Base-by-base conservation (phyloP, 106 monocot genomes). In the Hemerocallis citrina region DNA sequence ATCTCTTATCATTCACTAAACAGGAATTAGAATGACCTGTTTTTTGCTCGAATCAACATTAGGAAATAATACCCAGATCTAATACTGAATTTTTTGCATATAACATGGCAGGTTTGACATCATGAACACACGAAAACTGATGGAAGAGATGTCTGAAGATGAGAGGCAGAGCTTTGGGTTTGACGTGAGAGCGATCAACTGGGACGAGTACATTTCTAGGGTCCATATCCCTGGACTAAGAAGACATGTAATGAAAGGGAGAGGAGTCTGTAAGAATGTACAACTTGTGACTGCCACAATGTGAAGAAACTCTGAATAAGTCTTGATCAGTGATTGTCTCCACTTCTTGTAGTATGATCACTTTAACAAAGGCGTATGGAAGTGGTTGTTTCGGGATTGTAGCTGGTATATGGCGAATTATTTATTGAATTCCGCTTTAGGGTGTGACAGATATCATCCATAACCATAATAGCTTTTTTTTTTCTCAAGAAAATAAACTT, bases 171-270 rank as follows among this genome's bases (percentile, higher is more conserved):
- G 36, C 61, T 94, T 85, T 62, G 70, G 71, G 13, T 94, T 89
- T 59, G 83, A 89, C 55, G 80, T 89, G 13, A 39, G 50, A 55
- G 73, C 62, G 34, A 80, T 94, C 21, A 59, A 80, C 43, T 94
- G 93, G 93, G 55, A 77, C 52, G 77, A 89, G 31, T 94, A 94
- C 71, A 94, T 89, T 19, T 63, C 79, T 30, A 75, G 80, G 12
- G 70, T 94, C 34, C 93, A 94, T 59, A 78, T 94, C 59, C 89
- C 85, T 35, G 93, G 93, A 59, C 64, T 94, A n/a, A 77, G 82
- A 65, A 85, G 65, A 42, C 79, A 89, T 78, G 93, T 94, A 21
- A 75, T 89, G 85, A 93, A 85, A 64, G 89, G 85, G 61, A 89
- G 89, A 68, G 79, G 88, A 16, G 62, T 61, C 58, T 61, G 68